Conservation (phyloP, 2,329 filamentous ascomycete species). For the Xylariaceae sp. region DNA sequence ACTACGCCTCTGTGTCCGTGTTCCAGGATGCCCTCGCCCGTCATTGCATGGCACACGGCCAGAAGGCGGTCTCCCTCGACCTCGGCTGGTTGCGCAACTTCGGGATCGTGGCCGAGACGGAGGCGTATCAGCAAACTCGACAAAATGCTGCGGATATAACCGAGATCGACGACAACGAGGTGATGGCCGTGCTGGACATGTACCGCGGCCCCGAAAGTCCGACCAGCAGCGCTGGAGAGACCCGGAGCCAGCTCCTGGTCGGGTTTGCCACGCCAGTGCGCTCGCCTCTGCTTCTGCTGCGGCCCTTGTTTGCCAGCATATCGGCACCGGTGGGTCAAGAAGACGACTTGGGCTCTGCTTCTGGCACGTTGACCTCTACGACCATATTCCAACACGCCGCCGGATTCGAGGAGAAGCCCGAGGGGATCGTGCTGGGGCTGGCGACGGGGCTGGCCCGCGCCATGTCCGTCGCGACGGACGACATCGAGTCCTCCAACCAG, state of each 20-base stretch:
- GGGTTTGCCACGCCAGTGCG: constrained; percentile 10
- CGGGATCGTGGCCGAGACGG: constrained; percentile 18
- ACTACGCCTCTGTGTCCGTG: constrained; percentile 19
- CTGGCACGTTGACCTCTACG: not conserved
- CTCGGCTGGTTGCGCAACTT: constrained; percentile 21
- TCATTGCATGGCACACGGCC: constrained; percentile 12
- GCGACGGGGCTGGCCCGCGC: constrained; percentile 9
- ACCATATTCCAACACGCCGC: no score
- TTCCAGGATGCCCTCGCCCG: constrained; percentile 20
- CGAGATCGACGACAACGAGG: constrained; percentile 15
- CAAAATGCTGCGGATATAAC: constrained; percentile 9
- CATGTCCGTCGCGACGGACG: constrained; percentile 13
- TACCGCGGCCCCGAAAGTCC: constrained; percentile 11
- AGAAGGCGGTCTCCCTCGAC: constrained; percentile 17
- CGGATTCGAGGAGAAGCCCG: constrained; percentile 3
- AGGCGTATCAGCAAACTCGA: constrained; percentile 7
- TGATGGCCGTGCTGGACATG: constrained; percentile 16
- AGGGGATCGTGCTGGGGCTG: constrained; percentile 9
- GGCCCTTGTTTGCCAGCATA: no score
- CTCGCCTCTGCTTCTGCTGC: no score
- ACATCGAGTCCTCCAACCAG: constrained; percentile 17
- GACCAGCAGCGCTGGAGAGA: not conserved
- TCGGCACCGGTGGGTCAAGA: no score
- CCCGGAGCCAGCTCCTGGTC: constrained; percentile 9
- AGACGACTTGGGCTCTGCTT: not conserved